Evolutionary conservation across 2,329 filamentous ascomycete genomes (phyloP).

Genomic region (Davidsoniella australis): DNA sequence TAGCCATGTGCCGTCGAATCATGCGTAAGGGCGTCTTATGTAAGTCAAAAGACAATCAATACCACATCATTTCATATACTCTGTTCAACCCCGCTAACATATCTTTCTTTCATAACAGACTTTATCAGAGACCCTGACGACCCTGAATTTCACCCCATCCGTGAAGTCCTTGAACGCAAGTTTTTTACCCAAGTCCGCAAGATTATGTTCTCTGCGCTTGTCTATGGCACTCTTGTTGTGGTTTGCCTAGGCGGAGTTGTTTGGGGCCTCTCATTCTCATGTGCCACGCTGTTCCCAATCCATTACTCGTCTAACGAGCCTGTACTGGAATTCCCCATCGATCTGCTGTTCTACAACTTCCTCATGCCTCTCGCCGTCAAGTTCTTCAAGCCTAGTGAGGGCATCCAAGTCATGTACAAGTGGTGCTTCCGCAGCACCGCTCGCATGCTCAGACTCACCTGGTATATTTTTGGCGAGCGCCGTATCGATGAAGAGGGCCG

Average conservation of each 20-base stretch:
- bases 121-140: constrained; percentile 98
- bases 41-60: constrained; percentile 27
- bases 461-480: constrained; percentile 83
- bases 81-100: constrained; percentile 17
- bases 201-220: constrained; percentile 86
- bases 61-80: not conserved
- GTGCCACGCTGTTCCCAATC: constrained; percentile 64
- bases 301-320: constrained; percentile 89
- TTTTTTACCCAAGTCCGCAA: constrained; percentile 87
- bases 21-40: constrained; percentile 87
- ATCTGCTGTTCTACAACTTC: constrained; percentile 93
- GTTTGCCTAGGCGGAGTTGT: constrained; percentile 89
- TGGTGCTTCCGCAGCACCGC: constrained; percentile 95
- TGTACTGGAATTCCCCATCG: constrained; percentile 82
- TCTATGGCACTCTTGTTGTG: constrained; percentile 85
- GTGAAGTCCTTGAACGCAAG: constrained; percentile 86
- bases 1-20: constrained; percentile 97
- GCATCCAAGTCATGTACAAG: constrained; percentile 67
- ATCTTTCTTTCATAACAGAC: constrained; percentile 30
- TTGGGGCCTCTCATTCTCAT: constrained; percentile 61
- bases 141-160: constrained; percentile 92
- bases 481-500: constrained; percentile 65
- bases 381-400: constrained; percentile 71
- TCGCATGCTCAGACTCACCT: constrained; percentile 59
- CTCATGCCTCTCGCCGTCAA: constrained; percentile 75